Evolutionary conservation across 2,329 filamentous ascomycete genomes (phyloP).

Genomic region (Penicillium sp.): DNA sequence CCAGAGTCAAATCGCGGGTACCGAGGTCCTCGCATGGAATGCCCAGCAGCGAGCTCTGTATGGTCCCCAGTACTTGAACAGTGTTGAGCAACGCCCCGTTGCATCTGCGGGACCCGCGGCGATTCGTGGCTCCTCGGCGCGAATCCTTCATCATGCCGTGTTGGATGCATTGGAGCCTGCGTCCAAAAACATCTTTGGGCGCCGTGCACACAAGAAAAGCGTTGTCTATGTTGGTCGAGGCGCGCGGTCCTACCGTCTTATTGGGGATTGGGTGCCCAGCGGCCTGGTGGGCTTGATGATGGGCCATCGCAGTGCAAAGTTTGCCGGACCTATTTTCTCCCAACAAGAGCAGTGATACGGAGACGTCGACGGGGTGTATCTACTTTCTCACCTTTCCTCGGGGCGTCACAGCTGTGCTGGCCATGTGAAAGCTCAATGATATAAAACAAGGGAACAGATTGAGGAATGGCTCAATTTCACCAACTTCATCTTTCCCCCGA

Average conservation of each 20-base stretch:
- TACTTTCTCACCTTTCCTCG: too few species aligned
- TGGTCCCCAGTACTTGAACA: slow-evolving; percentile 38
- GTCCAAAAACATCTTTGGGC: slow-evolving; percentile 36
- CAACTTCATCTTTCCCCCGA: too few species aligned
- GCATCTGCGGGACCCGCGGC: slow-evolving; percentile 34
- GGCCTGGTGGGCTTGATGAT: slow-evolving; percentile 89
- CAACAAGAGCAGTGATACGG: too few species aligned
- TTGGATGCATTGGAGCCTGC: slow-evolving; percentile 73
- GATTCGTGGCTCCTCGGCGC: slow-evolving; percentile 61
- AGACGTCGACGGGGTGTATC: too few species aligned
- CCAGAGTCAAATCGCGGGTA: slow-evolving; percentile 40
- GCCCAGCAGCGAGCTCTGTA: slow-evolving; percentile 49
- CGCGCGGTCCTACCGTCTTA: slow-evolving; percentile 74
- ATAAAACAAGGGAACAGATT: too few species aligned
- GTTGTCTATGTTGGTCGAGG: slow-evolving; percentile 78
- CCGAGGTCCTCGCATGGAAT: slow-evolving; percentile 57
- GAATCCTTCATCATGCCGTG: slow-evolving; percentile 76
- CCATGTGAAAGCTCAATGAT: too few species aligned
- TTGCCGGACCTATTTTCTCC: too few species aligned
- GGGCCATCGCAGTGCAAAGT: slow-evolving; percentile 53
- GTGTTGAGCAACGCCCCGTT: slow-evolving; percentile 38
- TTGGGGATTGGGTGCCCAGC: slow-evolving; percentile 73
- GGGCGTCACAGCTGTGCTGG: too few species aligned
- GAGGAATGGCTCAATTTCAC: too few species aligned
- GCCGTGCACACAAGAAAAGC: slow-evolving; percentile 37